Evolutionary conservation across 2,329 filamentous ascomycete genomes (phyloP).

Genomic region (Seiridium cupressi): DNA sequence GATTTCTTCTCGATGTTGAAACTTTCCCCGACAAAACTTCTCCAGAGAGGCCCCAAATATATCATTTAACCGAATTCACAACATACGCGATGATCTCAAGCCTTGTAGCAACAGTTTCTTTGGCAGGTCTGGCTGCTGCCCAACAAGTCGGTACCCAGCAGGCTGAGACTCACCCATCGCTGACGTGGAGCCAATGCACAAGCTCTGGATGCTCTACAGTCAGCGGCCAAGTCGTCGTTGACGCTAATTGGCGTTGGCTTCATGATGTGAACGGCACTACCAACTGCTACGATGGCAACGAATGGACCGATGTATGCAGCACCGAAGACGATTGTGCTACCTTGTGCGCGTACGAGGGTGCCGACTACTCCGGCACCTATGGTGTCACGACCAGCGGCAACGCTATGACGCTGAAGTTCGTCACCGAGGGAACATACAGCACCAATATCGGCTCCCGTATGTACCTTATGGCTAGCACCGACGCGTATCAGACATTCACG

Average conservation of each 20-base stretch:
- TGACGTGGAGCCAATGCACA: conserved; percentile 48
- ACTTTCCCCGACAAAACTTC: too few species aligned
- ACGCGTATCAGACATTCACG: conserved; percentile 57
- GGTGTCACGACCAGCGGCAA: conserved; percentile 46
- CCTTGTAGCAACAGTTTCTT: not conserved
- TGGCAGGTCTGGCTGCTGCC: conserved; percentile 27
- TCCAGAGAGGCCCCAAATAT: not conserved
- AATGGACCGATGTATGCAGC: conserved; percentile 33
- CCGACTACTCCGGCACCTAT: conserved; percentile 44
- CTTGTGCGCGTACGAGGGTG: conserved; percentile 45
- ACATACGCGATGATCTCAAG: not conserved
- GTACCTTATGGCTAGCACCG: conserved; percentile 56
- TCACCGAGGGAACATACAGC: conserved; percentile 44
- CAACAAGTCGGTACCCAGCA: conserved; percentile 42
- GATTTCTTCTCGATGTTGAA: not conserved
- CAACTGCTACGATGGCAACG: conserved; percentile 51
- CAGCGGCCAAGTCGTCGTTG: conserved; percentile 45
- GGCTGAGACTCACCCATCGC: conserved; percentile 42
- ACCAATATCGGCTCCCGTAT: conserved; percentile 46
- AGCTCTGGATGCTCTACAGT: conserved; percentile 40
- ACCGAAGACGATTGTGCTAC: conserved; percentile 36
- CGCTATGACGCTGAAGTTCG: conserved; percentile 49
- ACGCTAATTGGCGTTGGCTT: conserved; percentile 54
- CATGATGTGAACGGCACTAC: conserved; percentile 34
- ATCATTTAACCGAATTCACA: not conserved